Percentiles rank a stretch among this genome's conserved stretches.
phyloP scores from a whole-genome alignment of 352 stramenopile species.

The Pythium folliculosum region DNA sequence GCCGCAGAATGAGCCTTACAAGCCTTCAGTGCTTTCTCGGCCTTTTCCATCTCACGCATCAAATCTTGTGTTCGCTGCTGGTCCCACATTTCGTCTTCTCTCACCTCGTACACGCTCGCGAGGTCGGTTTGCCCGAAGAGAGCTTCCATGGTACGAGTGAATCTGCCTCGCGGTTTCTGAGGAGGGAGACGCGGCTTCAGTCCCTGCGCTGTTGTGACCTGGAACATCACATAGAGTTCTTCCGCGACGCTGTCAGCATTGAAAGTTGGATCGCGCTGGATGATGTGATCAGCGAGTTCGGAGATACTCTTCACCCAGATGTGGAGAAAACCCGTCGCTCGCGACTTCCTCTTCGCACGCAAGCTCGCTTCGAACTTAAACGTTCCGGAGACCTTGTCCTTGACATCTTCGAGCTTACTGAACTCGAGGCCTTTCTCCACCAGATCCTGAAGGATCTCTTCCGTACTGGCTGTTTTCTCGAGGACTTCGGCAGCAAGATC shows the following conservation, averaged over 20 bases:
- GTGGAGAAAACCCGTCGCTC: conserved; percentile 40
- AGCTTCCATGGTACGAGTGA: conserved; percentile 14
- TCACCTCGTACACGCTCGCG: conserved; percentile 28
- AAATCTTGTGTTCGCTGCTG: conserved; percentile 32
- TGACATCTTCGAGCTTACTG: conserved; percentile 46
- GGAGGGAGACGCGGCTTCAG: conserved; percentile 25
- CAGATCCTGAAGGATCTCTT: conserved; percentile 55
- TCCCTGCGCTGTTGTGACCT: conserved; percentile 35
- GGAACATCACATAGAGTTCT: conserved; percentile 51
- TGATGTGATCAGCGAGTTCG: conserved; percentile 39
- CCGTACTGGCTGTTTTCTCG: conserved; percentile 41
- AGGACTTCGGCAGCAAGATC: conserved; percentile 44
- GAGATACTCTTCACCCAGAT: conserved; percentile 44
- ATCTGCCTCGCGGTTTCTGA: conserved; percentile 1
- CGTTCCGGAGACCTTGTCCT: conserved; percentile 24
- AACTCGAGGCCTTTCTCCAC: conserved; percentile 44
- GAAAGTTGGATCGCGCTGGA: conserved; percentile 34
- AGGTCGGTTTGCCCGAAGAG: conserved; percentile 34
- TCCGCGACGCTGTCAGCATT: conserved; percentile 34
- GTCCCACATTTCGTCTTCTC: conserved; percentile 44
- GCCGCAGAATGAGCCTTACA: conserved; percentile 21
- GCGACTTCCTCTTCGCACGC: conserved; percentile 32
- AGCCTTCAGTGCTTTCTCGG: conserved; percentile 32
- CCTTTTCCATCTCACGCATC: conserved; percentile 35
- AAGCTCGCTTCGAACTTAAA: conserved; percentile 39